Base-by-base conservation (phyloP, 805 yeast genomes). In the Lipomyces mesembrius region DNA sequence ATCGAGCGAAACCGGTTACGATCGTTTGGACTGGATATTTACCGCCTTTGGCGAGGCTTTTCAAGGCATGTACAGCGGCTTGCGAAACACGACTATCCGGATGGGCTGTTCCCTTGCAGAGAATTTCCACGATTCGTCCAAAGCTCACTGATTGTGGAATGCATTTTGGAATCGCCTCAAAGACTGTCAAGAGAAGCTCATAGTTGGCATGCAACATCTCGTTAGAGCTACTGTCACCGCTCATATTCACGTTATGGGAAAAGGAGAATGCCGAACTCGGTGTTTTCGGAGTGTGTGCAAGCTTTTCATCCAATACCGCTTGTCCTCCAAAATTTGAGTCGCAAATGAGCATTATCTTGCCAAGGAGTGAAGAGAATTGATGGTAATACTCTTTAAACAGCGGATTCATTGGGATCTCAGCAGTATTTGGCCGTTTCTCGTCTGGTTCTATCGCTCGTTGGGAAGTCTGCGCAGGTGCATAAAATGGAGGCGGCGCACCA, bases 131-230 rank as follows among this genome's bases (percentile, higher is more conserved):
- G 1, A 89, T 79, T 39, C 85, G 83, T 64, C 89, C 83, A 73
- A 88, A 87, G 11, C 87, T 84, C 1, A 88, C 81, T 29, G 80
- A 83, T 2, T 82, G 77, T 55, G 79, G 81, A 0, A 82, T 77
- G 72, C 90, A 84, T 86, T 93, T 89, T 0, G 98, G 95, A 56
- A 89, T 80, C 1, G 89, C 82, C 37, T 90, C 91, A 0, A 92
- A 81, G 22, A 90, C 80, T 1, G 87, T 84, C 0, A 92, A 87
- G 74, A 92, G 87, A 17, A 92, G 77, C 55, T 89, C 91, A 34
- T 83, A 75, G 65, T 85, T 85, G 46, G 82, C 75, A 32, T 74
- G 77, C 43, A 59, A 32, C 14, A 27, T 6, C 27, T 67, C 71
- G 14, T 11, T 25, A 35, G 25, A 59, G 35, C 29, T 58, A 32